Conservation (phyloP, 768 basidiomycete genomes). For the Leucogyrophana mollusca region DNA sequence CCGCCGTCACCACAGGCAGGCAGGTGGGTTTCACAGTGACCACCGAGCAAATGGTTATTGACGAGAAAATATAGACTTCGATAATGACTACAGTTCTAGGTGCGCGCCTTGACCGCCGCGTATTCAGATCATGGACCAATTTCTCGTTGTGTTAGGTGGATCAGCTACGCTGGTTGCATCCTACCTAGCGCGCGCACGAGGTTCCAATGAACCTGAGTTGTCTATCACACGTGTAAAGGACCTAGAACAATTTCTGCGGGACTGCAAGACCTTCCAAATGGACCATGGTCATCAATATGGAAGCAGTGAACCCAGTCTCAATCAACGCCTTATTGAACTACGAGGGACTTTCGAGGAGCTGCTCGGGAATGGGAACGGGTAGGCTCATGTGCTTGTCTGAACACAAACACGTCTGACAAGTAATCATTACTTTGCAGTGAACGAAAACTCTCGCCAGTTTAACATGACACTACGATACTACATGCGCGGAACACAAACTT, state of each 20-base stretch:
- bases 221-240: constrained; percentile 23
- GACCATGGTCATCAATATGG: constrained; percentile 26
- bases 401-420: too few species aligned
- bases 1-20: constrained; percentile 19
- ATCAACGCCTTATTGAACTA: constrained; percentile 21
- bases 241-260: constrained; percentile 36
- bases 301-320: constrained; percentile 9
- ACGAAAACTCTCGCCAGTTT: constrained; percentile 2
- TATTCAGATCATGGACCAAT: neutral
- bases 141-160: constrained; percentile 19
- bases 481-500: too few species aligned
- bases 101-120: neutral
- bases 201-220: constrained; percentile 36
- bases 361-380: constrained; percentile 24
- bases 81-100: constrained; percentile 30
- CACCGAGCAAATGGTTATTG: neutral
- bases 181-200: constrained; percentile 38
- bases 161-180: constrained; percentile 37
- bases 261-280: constrained; percentile 27
- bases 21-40: constrained; percentile 5
- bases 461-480: too few species aligned
- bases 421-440: neutral
- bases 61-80: constrained; percentile 17
- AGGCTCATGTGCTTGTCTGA: neutral
- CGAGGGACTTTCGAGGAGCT: constrained; percentile 32